A percentile compares a stretch with the other conserved stretches of the same genome.
phyloP scores from a whole-genome alignment of 2,329 filamentous ascomycete species.

The Ustulina deusta region DNA sequence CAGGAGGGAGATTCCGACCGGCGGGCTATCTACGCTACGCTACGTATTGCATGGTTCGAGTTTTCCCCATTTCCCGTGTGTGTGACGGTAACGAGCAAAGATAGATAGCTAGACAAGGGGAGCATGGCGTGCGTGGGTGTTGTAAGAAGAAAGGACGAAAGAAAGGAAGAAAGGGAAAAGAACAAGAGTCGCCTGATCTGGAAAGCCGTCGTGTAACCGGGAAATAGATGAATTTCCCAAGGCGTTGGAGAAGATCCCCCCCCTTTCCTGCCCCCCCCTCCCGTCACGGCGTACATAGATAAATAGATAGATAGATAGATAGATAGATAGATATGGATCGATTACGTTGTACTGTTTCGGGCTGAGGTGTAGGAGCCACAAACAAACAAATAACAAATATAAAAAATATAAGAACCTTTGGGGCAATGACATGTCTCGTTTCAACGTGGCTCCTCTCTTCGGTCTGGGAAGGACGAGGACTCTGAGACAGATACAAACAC shows the following conservation, averaged over 20 bases:
- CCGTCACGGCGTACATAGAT: neutral
- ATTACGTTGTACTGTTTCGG: neutral
- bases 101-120: neutral
- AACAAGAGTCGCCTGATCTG: constrained; percentile 21
- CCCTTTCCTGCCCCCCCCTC: too few relatives aligned
- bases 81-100: too few relatives aligned
- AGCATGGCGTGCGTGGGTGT: too few relatives aligned
- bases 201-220: constrained; percentile 11
- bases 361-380: neutral
- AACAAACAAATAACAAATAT: neutral
- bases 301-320: neutral
- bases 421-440: neutral
- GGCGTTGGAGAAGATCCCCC: too few relatives aligned
- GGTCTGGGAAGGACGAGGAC: neutral
- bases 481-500: neutral
- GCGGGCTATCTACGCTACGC: neutral
- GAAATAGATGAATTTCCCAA: neutral
- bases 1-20: neutral
- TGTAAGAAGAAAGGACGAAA: neutral
- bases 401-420: neutral
- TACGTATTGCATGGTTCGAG: neutral
- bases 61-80: too few relatives aligned
- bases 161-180: constrained; percentile 4
- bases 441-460: neutral
- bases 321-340: neutral